Evolutionary conservation across 139 green algal species (phyloP).

Genomic region (Volvox reticuliferus): DNA sequence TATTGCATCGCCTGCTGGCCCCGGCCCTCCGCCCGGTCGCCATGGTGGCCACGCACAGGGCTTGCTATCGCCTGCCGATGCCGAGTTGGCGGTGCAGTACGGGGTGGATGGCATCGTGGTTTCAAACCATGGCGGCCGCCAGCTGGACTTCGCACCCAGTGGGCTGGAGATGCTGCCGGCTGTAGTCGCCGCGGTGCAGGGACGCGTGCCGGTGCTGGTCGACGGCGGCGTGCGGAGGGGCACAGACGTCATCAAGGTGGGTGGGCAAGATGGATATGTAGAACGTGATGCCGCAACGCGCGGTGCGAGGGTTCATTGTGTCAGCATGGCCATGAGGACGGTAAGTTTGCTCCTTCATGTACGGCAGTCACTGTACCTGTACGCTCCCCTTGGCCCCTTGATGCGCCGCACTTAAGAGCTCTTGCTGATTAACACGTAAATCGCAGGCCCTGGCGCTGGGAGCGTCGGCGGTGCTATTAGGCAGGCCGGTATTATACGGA

Average conservation of each 20-base stretch:
- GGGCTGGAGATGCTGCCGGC: slow-evolving; percentile 82
- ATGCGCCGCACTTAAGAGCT: too few relatives aligned
- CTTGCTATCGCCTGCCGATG: slow-evolving; percentile 84
- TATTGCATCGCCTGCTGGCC: too few relatives aligned
- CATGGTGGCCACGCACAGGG: slow-evolving; percentile 65
- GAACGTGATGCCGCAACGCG: too few relatives aligned
- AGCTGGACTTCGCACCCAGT: slow-evolving; percentile 90
- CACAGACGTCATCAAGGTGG: slow-evolving; percentile 93
- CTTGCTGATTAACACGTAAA: too few relatives aligned
- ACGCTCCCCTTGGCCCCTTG: too few relatives aligned
- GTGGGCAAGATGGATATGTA: not conserved
- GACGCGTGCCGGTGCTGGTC: slow-evolving; percentile 86
- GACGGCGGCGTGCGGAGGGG: slow-evolving; percentile 90
- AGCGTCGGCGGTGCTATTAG: slow-evolving; percentile 89
- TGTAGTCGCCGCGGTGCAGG: slow-evolving; percentile 76
- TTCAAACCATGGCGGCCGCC: slow-evolving; percentile 88
- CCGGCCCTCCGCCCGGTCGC: not conserved
- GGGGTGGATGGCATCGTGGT: slow-evolving; percentile 91
- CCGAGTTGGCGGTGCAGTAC: slow-evolving; percentile 72
- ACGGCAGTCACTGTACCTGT: too few relatives aligned
- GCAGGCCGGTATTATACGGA: slow-evolving; percentile 92
- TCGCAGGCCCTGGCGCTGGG: slow-evolving; percentile 88
- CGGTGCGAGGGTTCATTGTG: too few relatives aligned
- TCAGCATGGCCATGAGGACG: too few relatives aligned
- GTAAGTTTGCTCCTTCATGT: too few relatives aligned